phyloP scores from a whole-genome alignment of 1,284 basidiomycete genomes.

The Puccinia polysora region DNA sequence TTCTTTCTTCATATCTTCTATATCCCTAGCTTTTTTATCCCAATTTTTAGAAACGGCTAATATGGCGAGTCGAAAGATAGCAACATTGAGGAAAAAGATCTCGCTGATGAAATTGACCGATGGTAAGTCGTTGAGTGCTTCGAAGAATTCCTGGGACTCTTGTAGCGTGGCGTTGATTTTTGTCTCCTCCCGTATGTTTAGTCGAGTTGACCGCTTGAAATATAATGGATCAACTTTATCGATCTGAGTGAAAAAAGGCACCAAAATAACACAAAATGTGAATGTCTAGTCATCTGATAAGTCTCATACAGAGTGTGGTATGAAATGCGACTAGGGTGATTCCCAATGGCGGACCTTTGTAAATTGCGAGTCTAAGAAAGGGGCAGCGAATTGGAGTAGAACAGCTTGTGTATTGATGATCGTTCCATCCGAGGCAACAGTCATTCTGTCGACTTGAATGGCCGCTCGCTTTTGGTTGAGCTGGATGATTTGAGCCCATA shows the following conservation, averaged over 20 bases:
- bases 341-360: constrained; percentile 63
- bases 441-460: constrained; percentile 79
- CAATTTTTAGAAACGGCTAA: constrained; percentile 72
- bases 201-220: constrained; percentile 66
- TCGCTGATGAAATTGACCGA: constrained; percentile 89
- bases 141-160: constrained; percentile 70
- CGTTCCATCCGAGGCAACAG: constrained; percentile 85
- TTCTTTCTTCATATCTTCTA: constrained; percentile 72
- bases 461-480: constrained; percentile 82
- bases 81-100: constrained; percentile 80
- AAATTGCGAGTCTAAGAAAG: constrained; percentile 88
- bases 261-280: neutral
- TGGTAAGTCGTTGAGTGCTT: constrained; percentile 52
- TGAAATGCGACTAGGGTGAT: neutral
- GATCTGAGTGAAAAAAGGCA: constrained; percentile 59
- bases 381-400: constrained; percentile 82
- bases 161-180: constrained; percentile 82
- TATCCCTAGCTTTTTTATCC: constrained; percentile 66
- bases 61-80: constrained; percentile 79
- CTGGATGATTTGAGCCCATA: constrained; percentile 69
- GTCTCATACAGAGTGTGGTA: neutral
- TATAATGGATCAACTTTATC: constrained; percentile 85
- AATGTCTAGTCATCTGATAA: too few species aligned
- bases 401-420: constrained; percentile 85
- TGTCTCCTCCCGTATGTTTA: constrained; percentile 78